Evolutionary conservation across 2,329 filamentous ascomycete genomes (phyloP), one percentile per base, ranked within the genome.

Genomic region (Aureobasidium sp.): DNA sequence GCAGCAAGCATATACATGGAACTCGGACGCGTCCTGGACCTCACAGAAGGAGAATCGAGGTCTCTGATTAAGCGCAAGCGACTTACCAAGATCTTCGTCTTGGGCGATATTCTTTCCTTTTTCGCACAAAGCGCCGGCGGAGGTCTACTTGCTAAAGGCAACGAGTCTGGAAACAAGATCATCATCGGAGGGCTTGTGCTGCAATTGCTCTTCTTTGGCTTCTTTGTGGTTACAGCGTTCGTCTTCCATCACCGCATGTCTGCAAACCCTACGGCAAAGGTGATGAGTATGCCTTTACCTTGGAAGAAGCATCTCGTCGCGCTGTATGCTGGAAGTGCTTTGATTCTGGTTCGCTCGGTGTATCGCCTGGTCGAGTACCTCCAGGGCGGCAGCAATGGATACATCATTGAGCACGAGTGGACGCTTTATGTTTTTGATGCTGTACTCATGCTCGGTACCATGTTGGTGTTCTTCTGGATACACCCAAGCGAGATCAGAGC

Each of bases 141-240:
- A 18, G 80, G 80, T 1, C 69, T 84, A 54, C 68, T 75, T 69
- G 67, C 76, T 1, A 66, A 72, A 5, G 72, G 75, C 0, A 73
- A 72, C 15, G 72, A 79, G 27, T 74, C 76, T 16, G 86, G 84
- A n/a, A 73, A 86, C 68, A 80, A 83, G 23, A 77, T 90, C 56
- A 83, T 90, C n/a, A 75, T 90, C 10, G 83, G 70, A 1, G 88
- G 89, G 2, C 76, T 91, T 3, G 73, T 85, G 38, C 73, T 90
- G 20, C 89, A 91, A 71, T 80, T 91, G 29, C 45, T 87, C 48
- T 82, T 87, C 64, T 90, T 91, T 67, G 81, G 79, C 27, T 75
- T 89, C 42, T 91, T 91, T 70, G 74, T 86, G 42, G 65, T 82
- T 6, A 81, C 82, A 1, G 80, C 85, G 0, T 69, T 80, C 3